Evolutionary conservation across 2,329 filamentous ascomycete species (phyloP).

Genomic region (Trichoderma citrinoviride): DNA sequence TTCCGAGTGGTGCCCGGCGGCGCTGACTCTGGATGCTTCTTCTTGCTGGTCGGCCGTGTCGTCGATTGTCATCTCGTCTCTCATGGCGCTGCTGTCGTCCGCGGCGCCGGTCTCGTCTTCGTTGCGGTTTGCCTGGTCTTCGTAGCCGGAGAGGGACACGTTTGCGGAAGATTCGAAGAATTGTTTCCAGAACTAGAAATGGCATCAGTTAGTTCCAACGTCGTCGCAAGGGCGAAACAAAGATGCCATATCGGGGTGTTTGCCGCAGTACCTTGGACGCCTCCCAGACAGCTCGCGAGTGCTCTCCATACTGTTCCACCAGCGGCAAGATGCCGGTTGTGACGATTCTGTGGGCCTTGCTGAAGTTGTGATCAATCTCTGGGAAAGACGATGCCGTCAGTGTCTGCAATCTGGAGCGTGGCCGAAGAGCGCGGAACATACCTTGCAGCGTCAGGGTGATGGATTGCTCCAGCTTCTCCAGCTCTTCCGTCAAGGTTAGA

Average conservation of each 20-base stretch:
- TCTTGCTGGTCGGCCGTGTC: constrained; percentile 43
- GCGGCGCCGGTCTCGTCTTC: constrained; percentile 54
- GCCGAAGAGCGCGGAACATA: constrained; percentile 32
- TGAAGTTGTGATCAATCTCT: constrained; percentile 99
- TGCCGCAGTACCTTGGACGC: constrained; percentile 71
- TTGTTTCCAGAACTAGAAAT: constrained; percentile 90
- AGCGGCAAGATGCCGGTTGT: constrained; percentile 89
- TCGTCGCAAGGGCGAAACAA: too few relatives aligned
- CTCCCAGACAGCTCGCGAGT: constrained; percentile 94
- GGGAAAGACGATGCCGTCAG: constrained; percentile 5
- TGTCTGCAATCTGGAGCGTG: not conserved
- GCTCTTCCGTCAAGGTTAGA: constrained; percentile 85
- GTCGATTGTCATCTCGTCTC: constrained; percentile 54
- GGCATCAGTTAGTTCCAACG: not conserved
- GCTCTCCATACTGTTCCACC: constrained; percentile 91
- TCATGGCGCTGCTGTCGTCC: constrained; percentile 54
- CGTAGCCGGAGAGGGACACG: constrained; percentile 91
- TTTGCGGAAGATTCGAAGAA: constrained; percentile 99
- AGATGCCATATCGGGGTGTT: too few relatives aligned
- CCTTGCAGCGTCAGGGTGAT: constrained; percentile 95
- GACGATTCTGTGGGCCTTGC: constrained; percentile 91
- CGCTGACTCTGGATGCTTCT: constrained; percentile 38
- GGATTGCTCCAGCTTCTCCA: constrained; percentile 93
- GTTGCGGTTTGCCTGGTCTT: constrained; percentile 65
- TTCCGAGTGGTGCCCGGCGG: constrained; percentile 35